These are phyloP conservation scores for Aspergillus awamori DNA, from an alignment of 2,329 filamentous ascomycete genomes.

Conservation along the genomic window DNA sequence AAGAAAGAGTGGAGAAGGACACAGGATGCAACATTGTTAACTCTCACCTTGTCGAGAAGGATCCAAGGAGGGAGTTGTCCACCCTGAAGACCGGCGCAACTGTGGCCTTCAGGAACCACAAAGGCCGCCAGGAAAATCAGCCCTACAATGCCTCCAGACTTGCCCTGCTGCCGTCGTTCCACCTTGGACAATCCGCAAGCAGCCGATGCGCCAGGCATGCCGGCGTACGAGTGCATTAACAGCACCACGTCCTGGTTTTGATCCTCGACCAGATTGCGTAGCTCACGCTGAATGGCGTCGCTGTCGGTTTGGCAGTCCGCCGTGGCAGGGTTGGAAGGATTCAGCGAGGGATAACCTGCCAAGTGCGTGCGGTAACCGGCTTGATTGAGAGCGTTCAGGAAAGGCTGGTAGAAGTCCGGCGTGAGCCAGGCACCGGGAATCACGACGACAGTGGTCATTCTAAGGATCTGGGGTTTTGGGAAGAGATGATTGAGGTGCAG, in stretches of 20 bases:
- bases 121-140: conserved; percentile 40
- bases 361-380: conserved; percentile 36
- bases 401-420: conserved; percentile 35
- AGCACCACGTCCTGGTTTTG: conserved; percentile 31
- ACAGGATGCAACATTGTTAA: not conserved
- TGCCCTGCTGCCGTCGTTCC: conserved; percentile 28
- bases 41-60: conserved; percentile 25
- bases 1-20: no score
- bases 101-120: conserved; percentile 37
- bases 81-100: conserved; percentile 27
- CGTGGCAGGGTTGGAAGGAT: conserved; percentile 29
- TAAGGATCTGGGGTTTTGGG: not conserved
- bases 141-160: conserved; percentile 35
- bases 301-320: conserved; percentile 38
- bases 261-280: conserved; percentile 23
- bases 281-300: conserved; percentile 28
- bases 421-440: conserved; percentile 47
- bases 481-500: no score
- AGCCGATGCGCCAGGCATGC: conserved; percentile 34
- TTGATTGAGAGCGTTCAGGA: conserved; percentile 32
- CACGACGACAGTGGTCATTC: conserved; percentile 35
- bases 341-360: conserved; percentile 31
- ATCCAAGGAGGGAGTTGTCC: conserved; percentile 29
- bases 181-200: conserved; percentile 27
- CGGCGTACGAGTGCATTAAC: conserved; percentile 38